A percentile compares a stretch with the other conserved stretches of the same genome.
phyloP scores from a whole-genome alignment of 106 monocot species.

The Agapanthus africanus region DNA sequence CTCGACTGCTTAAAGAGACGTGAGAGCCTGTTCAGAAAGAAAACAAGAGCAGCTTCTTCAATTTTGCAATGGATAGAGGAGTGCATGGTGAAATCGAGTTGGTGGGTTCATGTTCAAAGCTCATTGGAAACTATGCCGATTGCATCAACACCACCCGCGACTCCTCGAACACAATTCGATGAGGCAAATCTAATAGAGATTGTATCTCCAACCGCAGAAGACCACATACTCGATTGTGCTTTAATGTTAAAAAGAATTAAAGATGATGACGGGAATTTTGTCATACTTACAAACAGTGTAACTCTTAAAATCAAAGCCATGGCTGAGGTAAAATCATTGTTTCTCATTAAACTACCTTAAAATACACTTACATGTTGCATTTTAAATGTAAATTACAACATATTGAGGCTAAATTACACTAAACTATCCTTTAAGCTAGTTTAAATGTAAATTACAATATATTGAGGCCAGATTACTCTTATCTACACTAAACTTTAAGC shows the following conservation, averaged over 20 bases:
- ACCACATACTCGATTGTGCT: conserved; percentile 80
- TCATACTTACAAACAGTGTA: conserved; percentile 51
- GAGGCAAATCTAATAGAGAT: conserved; percentile 51
- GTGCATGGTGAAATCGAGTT: conserved; percentile 65
- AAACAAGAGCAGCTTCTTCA: conserved; percentile 38
- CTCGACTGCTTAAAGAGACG: conserved; percentile 31
- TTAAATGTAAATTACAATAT: too few species aligned
- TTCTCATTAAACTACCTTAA: too few species aligned
- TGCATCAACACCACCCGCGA: conserved; percentile 44
- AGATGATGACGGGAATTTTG: conserved; percentile 36
- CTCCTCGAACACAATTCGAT: conserved; percentile 16
- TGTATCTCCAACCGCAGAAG: conserved; percentile 78
- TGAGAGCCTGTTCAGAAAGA: conserved; percentile 18
- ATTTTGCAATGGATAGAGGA: conserved; percentile 77
- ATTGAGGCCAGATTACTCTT: too few species aligned
- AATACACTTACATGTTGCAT: too few species aligned
- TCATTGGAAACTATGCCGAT: conserved; percentile 50
- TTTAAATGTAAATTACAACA: too few species aligned
- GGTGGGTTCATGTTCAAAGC: conserved; percentile 98
- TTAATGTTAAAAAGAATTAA: conserved; percentile 49
- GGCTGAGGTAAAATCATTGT: conserved; percentile 92
- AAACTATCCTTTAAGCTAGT: too few species aligned
- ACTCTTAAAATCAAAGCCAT: conserved; percentile 93
- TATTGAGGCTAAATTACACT: too few species aligned
- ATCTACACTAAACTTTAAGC: too few species aligned